These are phyloP conservation scores for Blastomyces silverae DNA, from an alignment of 2,329 filamentous ascomycete genomes.

Conservation along the genomic window DNA sequence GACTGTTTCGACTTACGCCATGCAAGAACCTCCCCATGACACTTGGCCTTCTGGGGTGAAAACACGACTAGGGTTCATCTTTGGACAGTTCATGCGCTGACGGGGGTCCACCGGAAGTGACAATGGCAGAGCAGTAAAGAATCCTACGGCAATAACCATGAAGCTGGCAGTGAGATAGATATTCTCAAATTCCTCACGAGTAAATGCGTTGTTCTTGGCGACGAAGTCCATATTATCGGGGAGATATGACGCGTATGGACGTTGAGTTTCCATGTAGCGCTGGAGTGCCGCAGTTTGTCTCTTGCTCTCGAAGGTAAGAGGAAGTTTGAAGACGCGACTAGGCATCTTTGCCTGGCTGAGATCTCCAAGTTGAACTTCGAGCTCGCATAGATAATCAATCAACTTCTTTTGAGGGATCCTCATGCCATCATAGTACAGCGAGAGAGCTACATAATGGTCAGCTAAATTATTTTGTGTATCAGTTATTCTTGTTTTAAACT, in stretches of 20 bases:
- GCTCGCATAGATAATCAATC: constrained; percentile 31
- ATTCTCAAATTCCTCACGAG: constrained; percentile 43
- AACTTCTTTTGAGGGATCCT: constrained; percentile 36
- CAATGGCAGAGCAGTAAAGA: constrained; percentile 50
- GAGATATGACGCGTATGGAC: constrained; percentile 55
- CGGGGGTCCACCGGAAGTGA: constrained; percentile 50
- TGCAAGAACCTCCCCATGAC: constrained; percentile 51
- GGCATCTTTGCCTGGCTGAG: constrained; percentile 38
- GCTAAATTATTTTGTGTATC: background rate
- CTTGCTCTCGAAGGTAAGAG: constrained; percentile 39
- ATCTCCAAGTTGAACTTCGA: constrained; percentile 39
- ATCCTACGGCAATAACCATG: constrained; percentile 50
- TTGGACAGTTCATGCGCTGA: constrained; percentile 49
- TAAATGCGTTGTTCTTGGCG: constrained; percentile 50
- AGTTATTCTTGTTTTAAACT: constrained; percentile 13
- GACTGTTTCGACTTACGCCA: constrained; percentile 29
- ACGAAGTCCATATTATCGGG: constrained; percentile 56
- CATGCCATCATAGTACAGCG: constrained; percentile 43
- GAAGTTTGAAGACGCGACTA: constrained; percentile 42
- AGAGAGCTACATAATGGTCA: constrained; percentile 31
- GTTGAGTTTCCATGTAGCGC: constrained; percentile 56
- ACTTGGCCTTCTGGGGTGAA: constrained; percentile 53
- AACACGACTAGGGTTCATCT: constrained; percentile 52
- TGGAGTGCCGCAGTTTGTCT: constrained; percentile 47
- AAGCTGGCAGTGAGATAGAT: constrained; percentile 48